A percentile compares a stretch with the other conserved stretches of the same genome.
These are phyloP conservation scores for Cutaneotrichosporon sp. DNA, from an alignment of 1,284 basidiomycete genomes.

Conservation along the genomic window DNA sequence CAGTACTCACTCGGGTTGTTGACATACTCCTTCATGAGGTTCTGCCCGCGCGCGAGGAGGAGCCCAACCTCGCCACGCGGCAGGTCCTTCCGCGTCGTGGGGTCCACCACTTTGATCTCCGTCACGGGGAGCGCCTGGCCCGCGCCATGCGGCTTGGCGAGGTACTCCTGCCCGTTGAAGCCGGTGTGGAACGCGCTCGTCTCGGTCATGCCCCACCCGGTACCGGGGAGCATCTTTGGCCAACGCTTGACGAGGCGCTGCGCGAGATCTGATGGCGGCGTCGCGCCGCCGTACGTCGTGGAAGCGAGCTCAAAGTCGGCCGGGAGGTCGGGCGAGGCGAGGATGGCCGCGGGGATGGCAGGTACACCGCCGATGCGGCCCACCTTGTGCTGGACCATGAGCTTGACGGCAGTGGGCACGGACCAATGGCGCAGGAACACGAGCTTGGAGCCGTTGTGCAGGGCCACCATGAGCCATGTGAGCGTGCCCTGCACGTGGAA, in stretches of 20 bases:
- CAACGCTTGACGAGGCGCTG: conserved; percentile 34
- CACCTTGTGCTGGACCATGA: conserved; percentile 38
- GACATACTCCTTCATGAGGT: conserved; percentile 48
- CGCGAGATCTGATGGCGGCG: conserved; percentile 38
- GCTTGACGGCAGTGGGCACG: conserved; percentile 30
- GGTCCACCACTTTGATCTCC: conserved; percentile 40
- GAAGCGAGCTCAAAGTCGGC: conserved; percentile 32
- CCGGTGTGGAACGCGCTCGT: conserved; percentile 45
- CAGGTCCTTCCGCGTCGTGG: conserved; percentile 27
- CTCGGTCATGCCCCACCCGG: conserved; percentile 48
- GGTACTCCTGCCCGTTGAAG: conserved; percentile 41
- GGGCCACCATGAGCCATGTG: conserved; percentile 28
- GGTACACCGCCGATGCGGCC: conserved; percentile 46
- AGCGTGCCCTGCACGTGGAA: conserved; percentile 47
- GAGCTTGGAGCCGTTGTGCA: conserved; percentile 35
- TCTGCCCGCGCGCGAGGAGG: conserved; percentile 37
- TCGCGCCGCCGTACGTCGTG: conserved; percentile 46
- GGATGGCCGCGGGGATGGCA: conserved; percentile 37
- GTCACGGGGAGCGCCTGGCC: conserved; percentile 40
- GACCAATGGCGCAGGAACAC: conserved; percentile 41
- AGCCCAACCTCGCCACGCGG: conserved; percentile 33
- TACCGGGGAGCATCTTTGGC: conserved; percentile 15
- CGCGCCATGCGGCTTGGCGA: conserved; percentile 18
- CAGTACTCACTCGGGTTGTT: conserved; percentile 35
- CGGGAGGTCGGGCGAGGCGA: conserved; percentile 36